Percentiles rank a stretch among this genome's conserved stretches.
Conservation (phyloP, 176 grass and related monocot genomes). For the Miscanthus lutarioriparius region DNA sequence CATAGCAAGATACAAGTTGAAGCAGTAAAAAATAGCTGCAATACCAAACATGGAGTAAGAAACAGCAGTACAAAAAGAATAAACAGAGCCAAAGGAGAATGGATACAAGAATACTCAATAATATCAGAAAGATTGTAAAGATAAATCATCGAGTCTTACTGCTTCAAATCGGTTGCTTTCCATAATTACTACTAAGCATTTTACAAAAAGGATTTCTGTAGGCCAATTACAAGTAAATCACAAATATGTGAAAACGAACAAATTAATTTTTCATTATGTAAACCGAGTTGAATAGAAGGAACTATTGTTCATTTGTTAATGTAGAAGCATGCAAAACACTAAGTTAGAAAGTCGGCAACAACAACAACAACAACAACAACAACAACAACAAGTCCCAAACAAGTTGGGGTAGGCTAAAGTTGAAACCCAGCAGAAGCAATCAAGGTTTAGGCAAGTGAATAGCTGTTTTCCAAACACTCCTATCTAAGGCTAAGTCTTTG, state of each 20-base stretch:
- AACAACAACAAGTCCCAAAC: no score
- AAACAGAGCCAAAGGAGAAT: slow-evolving; percentile 12
- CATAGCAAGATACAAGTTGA: slow-evolving; percentile 57
- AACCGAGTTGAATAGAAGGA: background rate
- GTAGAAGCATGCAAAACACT: slow-evolving; percentile 28
- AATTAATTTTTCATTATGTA: slow-evolving; percentile 8
- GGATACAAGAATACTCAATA: slow-evolving; percentile 3
- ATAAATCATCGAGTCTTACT: background rate
- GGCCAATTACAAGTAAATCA: slow-evolving; percentile 21
- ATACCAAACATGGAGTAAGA: slow-evolving; percentile 37
- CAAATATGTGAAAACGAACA: slow-evolving; percentile 8
- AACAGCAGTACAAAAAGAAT: slow-evolving; percentile 18
- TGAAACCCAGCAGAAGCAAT: no score
- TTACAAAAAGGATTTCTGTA: slow-evolving; percentile 7
- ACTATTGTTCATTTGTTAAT: slow-evolving; percentile 6
- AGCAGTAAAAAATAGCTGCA: slow-evolving; percentile 70
- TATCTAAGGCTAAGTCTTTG: no score
- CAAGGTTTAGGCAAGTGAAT: no score
- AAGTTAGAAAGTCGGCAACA: slow-evolving; percentile 9
- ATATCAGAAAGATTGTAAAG: background rate
- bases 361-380: no score
- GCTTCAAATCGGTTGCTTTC: background rate
- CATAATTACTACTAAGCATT: slow-evolving; percentile 21
- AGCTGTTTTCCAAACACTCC: no score
- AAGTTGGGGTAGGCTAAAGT: no score